phyloP scores from a whole-genome alignment of 768 basidiomycete species.

The Tylopilus intermedius region DNA sequence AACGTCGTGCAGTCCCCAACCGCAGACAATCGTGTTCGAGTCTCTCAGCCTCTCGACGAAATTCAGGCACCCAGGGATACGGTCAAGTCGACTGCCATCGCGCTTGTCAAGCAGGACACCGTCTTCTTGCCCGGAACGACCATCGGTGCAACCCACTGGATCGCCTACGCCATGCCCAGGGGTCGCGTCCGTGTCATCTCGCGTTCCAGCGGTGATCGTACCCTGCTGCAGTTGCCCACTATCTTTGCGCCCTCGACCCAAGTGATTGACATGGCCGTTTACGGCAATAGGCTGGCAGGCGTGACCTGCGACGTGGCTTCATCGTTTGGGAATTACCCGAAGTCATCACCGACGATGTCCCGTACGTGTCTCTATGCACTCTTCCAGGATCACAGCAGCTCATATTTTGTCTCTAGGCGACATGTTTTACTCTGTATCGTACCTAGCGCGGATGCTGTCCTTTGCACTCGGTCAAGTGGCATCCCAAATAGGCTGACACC shows the following conservation, averaged over 20 bases:
- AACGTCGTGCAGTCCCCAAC: conserved; percentile 42
- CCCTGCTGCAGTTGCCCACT: conserved; percentile 68
- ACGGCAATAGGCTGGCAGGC: conserved; percentile 75
- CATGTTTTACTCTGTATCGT: conserved; percentile 68
- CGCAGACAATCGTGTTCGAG: conserved; percentile 75
- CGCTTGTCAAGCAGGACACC: conserved; percentile 80
- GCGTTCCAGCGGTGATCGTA: conserved; percentile 82
- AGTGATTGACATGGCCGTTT: conserved; percentile 34
- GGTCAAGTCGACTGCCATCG: conserved; percentile 84
- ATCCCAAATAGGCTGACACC: conserved; percentile 74
- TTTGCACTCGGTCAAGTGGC: conserved; percentile 83
- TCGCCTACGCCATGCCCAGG: conserved; percentile 89
- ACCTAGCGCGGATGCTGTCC: conserved; percentile 46
- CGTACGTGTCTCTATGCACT: conserved; percentile 45
- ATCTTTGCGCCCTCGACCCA: conserved; percentile 58
- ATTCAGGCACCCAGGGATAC: conserved; percentile 70
- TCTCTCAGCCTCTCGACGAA: conserved; percentile 61
- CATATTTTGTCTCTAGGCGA: conserved; percentile 42
- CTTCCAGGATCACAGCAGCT: neutral
- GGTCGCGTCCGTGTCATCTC: conserved; percentile 89
- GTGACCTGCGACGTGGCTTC: conserved; percentile 84
- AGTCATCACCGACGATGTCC: conserved; percentile 18
- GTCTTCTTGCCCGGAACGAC: conserved; percentile 82
- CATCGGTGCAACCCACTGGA: conserved; percentile 89
- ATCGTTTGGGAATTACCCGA: conserved; percentile 86